Base-by-base conservation (phyloP, 2,329 filamentous ascomycete species). In the Curvularia sp. region DNA sequence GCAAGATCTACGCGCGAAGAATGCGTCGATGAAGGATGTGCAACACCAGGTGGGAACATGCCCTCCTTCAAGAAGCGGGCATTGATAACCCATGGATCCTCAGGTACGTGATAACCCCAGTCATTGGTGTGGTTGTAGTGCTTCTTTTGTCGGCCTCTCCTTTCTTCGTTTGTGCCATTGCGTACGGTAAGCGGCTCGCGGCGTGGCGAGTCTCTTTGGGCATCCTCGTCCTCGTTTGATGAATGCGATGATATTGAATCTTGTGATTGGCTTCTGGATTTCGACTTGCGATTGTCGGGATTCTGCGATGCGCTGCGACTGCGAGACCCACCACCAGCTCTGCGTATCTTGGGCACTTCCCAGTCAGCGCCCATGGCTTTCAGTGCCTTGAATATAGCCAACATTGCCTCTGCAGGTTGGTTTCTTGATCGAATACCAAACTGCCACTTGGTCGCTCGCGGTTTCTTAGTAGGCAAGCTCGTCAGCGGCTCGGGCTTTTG, bases 341-440 rank as follows among this genome's bases (percentile, higher is more conserved):
- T 72, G 30, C 79, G 75, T 43, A 74, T 73, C 44, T 65, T 77
- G 4, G 83, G 80, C 12, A 85, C 81, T 67, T 96, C 88, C 89
- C 96, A 98, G 49, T 93, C 88, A 12, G 93, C 95, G 31, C 92
- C 93, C 71, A 97, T 88, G 66, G 93, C 93, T 60, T 88, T 84
- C 43, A 99, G 82, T 0, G 95, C 93, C 75, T 94, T 93, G 82
- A 97, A 97, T 55, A 99, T 95, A 71, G 94, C 97, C 26, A 96
- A 82, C 77, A 99, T 90, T 0, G 95, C 95, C 76, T 99, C 95
- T 70, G 93, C 92, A 0, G 95, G 95, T 55, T 92, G 90, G 72
- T 98, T 99, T 49, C 95, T 88, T 46, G 92, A 97, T 38, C 95
- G 87, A 61, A 99, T 99, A 56, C 95, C 95, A 74, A 99, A 99